These are phyloP conservation scores for Pezicula neosporulosa DNA, from an alignment of 2,329 filamentous ascomycete species.

Conservation along the genomic window DNA sequence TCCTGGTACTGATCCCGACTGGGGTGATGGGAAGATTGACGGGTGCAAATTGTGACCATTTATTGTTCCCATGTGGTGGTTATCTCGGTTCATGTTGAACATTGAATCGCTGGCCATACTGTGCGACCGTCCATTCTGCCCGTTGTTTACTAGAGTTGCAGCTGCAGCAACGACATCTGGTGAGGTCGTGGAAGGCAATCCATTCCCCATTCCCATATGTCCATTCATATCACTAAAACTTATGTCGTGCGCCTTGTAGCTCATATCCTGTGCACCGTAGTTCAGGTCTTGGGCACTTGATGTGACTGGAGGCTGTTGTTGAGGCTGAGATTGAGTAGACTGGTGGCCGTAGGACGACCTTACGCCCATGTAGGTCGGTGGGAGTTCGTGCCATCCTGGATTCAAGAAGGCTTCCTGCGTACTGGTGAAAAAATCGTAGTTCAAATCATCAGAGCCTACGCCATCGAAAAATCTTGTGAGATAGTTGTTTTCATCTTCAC, in stretches of 20 bases:
- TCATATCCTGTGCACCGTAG: background rate
- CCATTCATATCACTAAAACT: slow-evolving; percentile 17
- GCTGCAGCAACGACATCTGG: slow-evolving; percentile 60
- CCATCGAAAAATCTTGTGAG: slow-evolving; percentile 56
- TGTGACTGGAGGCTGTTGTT: background rate
- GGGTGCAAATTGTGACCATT: slow-evolving; percentile 19
- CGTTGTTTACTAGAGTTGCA: slow-evolving; percentile 48
- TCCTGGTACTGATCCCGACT: slow-evolving; percentile 4
- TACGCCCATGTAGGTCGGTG: slow-evolving; percentile 63
- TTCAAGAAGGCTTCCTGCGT: slow-evolving; percentile 45
- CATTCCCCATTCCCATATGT: slow-evolving; percentile 10
- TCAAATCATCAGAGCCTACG: slow-evolving; percentile 48
- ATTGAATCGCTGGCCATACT: slow-evolving; percentile 22
- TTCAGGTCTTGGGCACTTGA: background rate
- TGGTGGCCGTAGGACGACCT: slow-evolving; percentile 57
- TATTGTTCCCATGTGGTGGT: slow-evolving; percentile 8
- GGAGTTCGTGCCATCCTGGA: slow-evolving; percentile 53
- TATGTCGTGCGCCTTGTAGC: slow-evolving; percentile 8
- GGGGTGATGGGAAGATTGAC: slow-evolving; percentile 19
- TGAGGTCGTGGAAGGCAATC: slow-evolving; percentile 28
- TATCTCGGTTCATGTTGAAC: slow-evolving; percentile 14
- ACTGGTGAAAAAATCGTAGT: slow-evolving; percentile 39
- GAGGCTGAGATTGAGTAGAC: slow-evolving; percentile 9
- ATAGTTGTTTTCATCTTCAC: slow-evolving; percentile 56
- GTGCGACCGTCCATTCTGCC: slow-evolving; percentile 22